phyloP scores from a whole-genome alignment of 257 asterid genomes.

The Ehretia macrophylla region DNA sequence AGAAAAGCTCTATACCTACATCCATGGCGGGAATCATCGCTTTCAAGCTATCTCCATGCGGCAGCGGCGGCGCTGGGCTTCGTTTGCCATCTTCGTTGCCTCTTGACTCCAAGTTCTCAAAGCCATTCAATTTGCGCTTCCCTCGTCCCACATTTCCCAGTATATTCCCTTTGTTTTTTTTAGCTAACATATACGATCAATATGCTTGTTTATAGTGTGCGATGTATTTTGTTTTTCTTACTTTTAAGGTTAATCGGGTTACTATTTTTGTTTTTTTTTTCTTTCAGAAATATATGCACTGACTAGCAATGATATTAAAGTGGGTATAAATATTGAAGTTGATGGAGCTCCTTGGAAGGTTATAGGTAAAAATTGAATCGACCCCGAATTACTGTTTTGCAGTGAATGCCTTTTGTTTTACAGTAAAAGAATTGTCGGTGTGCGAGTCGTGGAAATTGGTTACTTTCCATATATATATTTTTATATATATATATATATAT shows the following conservation, averaged over 20 bases:
- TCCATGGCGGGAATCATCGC: conserved; percentile 66
- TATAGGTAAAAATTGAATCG: conserved; percentile 42
- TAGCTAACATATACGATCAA: background rate
- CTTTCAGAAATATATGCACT: conserved; percentile 58
- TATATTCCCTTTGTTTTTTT: conserved; percentile 10
- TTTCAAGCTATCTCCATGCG: conserved; percentile 27
- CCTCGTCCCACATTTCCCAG: conserved; percentile 48
- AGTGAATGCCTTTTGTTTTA: no score
- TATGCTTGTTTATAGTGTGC: background rate
- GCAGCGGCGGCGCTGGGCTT: conserved; percentile 28
- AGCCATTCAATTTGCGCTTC: conserved; percentile 25
- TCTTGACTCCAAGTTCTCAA: conserved; percentile 21
- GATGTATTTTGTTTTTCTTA: background rate
- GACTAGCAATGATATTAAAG: conserved; percentile 91
- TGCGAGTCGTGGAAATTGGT: no score
- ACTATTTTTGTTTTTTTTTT: background rate
- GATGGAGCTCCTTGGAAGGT: conserved; percentile 93
- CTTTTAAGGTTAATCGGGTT: background rate
- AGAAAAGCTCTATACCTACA: no score
- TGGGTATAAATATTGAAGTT: conserved; percentile 86
- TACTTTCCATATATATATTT: no score
- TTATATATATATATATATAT: no score
- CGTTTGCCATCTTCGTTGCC: conserved; percentile 38
- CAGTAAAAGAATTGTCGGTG: no score
- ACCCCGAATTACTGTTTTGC: no score